Evolutionary conservation across 768 basidiomycete species (phyloP).

Genomic region (Lentinula aciculospora): DNA sequence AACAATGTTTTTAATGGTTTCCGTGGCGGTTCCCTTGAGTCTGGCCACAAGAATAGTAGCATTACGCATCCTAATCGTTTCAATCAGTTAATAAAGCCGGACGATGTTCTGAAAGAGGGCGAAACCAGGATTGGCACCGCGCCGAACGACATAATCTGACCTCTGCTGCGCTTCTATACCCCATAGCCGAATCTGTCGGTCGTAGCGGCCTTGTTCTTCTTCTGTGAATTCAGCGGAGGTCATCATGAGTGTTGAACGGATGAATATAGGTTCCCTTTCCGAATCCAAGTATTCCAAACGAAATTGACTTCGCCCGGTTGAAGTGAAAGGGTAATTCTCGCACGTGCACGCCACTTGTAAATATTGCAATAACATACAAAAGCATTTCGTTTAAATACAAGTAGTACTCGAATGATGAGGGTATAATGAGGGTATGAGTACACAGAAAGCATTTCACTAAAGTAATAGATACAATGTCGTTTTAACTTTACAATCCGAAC

Average conservation of each 20-base stretch:
- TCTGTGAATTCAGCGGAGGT: slow-evolving; percentile 56
- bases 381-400: not conserved
- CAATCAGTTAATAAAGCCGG: slow-evolving; percentile 13
- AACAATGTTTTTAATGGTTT: slow-evolving; percentile 96
- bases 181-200: slow-evolving; percentile 97
- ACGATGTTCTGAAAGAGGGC: not conserved
- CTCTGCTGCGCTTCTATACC: slow-evolving; percentile 96
- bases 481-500: slow-evolving; percentile 5
- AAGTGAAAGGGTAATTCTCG: too few species aligned
- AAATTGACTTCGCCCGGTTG: too few species aligned
- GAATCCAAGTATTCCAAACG: too few species aligned
- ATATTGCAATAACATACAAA: not conserved
- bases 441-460: not conserved
- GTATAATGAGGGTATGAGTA: not conserved
- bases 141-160: slow-evolving; percentile 31
- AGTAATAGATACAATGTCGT: not conserved
- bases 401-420: too few species aligned
- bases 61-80: slow-evolving; percentile 75
- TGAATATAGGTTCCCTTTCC: too few species aligned
- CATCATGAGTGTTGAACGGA: slow-evolving; percentile 2
- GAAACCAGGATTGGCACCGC: not conserved
- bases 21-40: slow-evolving; percentile 81
- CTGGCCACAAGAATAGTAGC: slow-evolving; percentile 83
- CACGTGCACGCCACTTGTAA: too few species aligned
- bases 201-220: slow-evolving; percentile 77